These are phyloP conservation scores for Chlamydomonas applanata DNA, from an alignment of 139 green algal species.

Conservation along the genomic window DNA sequence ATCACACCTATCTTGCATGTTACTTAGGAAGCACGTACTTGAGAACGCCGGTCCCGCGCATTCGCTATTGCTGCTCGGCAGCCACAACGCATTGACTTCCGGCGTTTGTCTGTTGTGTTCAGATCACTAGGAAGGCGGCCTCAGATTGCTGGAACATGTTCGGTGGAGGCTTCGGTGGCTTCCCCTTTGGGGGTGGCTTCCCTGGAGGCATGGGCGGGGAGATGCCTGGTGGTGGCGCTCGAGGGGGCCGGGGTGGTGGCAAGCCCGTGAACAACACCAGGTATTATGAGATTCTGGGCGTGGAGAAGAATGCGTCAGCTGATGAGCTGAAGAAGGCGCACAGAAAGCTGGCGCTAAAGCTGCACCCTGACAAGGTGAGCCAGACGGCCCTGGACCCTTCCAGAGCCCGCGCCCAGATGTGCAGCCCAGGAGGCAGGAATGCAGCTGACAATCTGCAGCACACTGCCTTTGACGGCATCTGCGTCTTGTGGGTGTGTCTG, in stretches of 20 bases:
- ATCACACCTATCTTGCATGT: too few species aligned
- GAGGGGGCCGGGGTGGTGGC: background rate
- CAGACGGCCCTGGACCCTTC: background rate
- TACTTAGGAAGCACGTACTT: too few species aligned
- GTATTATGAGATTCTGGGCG: conserved; percentile 94
- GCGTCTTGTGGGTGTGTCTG: background rate
- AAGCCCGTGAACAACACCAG: conserved; percentile 45
- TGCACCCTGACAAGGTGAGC: conserved; percentile 86
- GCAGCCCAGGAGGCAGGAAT: background rate
- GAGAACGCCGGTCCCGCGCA: too few species aligned
- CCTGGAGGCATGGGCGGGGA: background rate
- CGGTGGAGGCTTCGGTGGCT: background rate
- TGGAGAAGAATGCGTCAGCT: conserved; percentile 67
- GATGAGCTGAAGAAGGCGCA: conserved; percentile 89
- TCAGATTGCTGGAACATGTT: too few species aligned
- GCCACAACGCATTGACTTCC: too few species aligned
- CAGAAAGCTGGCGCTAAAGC: conserved; percentile 81
- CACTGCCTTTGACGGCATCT: background rate
- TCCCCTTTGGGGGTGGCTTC: background rate
- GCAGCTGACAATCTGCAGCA: background rate
- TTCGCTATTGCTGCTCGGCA: too few species aligned
- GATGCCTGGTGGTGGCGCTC: background rate
- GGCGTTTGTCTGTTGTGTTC: too few species aligned
- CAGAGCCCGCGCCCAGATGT: too few species aligned
- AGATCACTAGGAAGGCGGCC: too few species aligned